phyloP scores from a whole-genome alignment of 441 rosid species.

The Populus tomentosa region DNA sequence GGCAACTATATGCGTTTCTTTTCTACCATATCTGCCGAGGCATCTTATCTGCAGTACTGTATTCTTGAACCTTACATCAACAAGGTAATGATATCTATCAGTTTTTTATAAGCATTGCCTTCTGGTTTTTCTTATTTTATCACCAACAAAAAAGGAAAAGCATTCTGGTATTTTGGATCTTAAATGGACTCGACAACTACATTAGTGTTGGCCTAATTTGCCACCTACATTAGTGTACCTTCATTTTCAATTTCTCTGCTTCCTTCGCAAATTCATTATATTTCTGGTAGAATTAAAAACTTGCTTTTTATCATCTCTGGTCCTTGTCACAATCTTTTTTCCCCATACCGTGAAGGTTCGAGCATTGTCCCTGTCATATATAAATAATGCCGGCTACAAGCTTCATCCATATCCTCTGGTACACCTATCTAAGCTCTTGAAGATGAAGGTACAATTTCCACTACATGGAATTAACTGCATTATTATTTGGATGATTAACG shows the following conservation, averaged over 20 bases:
- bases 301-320: background rate
- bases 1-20: conserved; percentile 71
- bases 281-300: too few species aligned
- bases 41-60: conserved; percentile 75
- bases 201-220: background rate
- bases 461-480: background rate
- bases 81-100: conserved; percentile 40
- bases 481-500: background rate
- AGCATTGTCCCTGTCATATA: conserved; percentile 49
- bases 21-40: conserved; percentile 48
- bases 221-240: too few species aligned
- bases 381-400: conserved; percentile 76
- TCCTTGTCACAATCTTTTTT: background rate
- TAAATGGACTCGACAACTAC: background rate
- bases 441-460: conserved; percentile 55
- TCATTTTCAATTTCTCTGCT: background rate
- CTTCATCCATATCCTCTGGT: conserved; percentile 82
- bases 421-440: conserved; percentile 54
- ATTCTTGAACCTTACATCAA: conserved; percentile 58
- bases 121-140: background rate
- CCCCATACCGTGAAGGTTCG: conserved; percentile 46
- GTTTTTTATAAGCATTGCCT: background rate
- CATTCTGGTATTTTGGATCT: background rate
- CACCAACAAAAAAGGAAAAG: too few species aligned
- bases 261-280: background rate